Base-by-base conservation (phyloP, 78 protist genomes). In the slime mould (Dictyostelium discoideum) region DNA sequence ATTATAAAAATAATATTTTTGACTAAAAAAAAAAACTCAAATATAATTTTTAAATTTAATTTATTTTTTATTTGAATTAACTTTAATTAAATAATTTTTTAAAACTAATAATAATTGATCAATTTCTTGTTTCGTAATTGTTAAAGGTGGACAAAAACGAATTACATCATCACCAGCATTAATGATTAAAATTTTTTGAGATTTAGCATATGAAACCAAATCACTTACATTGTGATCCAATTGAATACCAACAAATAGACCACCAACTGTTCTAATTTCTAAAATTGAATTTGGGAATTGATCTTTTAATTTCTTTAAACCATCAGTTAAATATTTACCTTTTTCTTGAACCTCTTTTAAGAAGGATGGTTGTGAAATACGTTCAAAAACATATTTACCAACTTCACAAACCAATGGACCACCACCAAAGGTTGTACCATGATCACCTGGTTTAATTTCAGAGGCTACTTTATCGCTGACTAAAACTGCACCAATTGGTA, bases 401-500 rank as follows among this genome's bases (percentile, higher is more conserved):
- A 78, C 97, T 5, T 85, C 83, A 50, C 93, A 72, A 24, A 92
- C 94, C 40, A 96, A 39, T n/a, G 99, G 98, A 46, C 96, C 95
- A 39, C 98, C 99, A 60, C 96, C 97, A 84, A 93, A 98, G 3
- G 99, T 98, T 29, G 97, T 90, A 10, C 97, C 97, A 87, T 97
- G 98, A 26, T 96, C 97, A 32, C 97, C 98, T 24, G 95, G 95
- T 42, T 90, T 46, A n/a, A 94, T 92, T 50, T 16, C 69, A 57
- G 40, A 11, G 24, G 97, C 94, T 4, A 87, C 92, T n/a, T 65
- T 54, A 46, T 93, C 94, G 18, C n/a, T 86, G 14, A 93, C 96
- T n/a, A 96, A 73, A 44, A 97, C 86, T 13, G 98, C 99, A 63
- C 98, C 99, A 44, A 98, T 83, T 40, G 99, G 97, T n/a, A 96